Evolutionary conservation across 805 yeast species (phyloP).

Genomic region (Schwanniomyces vanrijiae): DNA sequence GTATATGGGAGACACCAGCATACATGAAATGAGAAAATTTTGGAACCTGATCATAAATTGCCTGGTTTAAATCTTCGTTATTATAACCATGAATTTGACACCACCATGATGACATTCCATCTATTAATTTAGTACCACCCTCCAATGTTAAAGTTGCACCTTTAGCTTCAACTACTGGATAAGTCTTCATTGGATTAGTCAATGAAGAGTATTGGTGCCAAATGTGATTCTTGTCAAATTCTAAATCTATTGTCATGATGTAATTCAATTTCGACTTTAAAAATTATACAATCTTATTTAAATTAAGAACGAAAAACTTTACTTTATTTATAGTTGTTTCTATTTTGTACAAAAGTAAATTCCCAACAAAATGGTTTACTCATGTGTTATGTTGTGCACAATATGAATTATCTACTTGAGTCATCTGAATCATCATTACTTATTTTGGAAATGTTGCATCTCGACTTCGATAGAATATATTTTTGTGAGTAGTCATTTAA

Average conservation of each 20-base stretch:
- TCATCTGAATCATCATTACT: not conserved
- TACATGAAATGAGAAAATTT: slow-evolving; percentile 23
- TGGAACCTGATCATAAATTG: slow-evolving; percentile 27
- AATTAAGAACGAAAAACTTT: slow-evolving; percentile 61
- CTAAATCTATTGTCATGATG: slow-evolving; percentile 66
- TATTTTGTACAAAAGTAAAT: no score
- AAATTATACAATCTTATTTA: not conserved
- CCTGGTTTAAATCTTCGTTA: slow-evolving; percentile 16
- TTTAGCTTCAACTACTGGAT: slow-evolving; percentile 18
- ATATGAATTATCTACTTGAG: not conserved
- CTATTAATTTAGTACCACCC: slow-evolving; percentile 15
- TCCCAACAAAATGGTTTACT: not conserved
- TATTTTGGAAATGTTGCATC: not conserved
- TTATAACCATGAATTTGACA: slow-evolving; percentile 29
- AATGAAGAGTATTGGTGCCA: slow-evolving; percentile 33
- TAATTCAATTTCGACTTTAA: slow-evolving; percentile 71
- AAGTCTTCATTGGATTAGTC: slow-evolving; percentile 17
- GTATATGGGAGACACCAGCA: slow-evolving; percentile 20
- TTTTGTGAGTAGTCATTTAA: no score
- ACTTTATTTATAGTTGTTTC: slow-evolving; percentile 18
- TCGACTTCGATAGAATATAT: no score
- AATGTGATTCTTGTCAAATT: slow-evolving; percentile 20
- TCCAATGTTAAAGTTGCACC: slow-evolving; percentile 18
- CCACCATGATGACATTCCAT: slow-evolving; percentile 35
- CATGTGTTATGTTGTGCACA: not conserved